Percentiles rank a stretch among this genome's conserved stretches.
phyloP scores from a whole-genome alignment of 306 rosid genomes.

The Rubus parviflorus region DNA sequence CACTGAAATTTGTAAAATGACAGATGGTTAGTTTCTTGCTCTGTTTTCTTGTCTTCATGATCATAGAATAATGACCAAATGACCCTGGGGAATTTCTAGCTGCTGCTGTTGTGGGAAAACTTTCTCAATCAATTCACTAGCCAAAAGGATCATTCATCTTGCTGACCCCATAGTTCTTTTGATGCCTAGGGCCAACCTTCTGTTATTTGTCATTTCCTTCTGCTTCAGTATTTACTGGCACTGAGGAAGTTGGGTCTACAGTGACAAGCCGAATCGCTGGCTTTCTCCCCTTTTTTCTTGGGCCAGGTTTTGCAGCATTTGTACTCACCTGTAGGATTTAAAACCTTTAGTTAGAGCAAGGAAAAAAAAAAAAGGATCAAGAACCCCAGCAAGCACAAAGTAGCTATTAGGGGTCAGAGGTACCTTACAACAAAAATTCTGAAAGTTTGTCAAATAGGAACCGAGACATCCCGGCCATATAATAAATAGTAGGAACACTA shows the following conservation, averaged over 20 bases:
- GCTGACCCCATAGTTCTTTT: too few relatives aligned
- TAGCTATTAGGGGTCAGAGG: constrained; percentile 11
- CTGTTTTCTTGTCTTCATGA: background rate
- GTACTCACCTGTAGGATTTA: constrained; percentile 41
- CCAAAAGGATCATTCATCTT: background rate
- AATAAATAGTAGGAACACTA: background rate
- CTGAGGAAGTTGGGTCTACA: constrained; percentile 35
- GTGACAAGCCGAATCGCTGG: constrained; percentile 50
- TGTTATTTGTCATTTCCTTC: constrained; percentile 6
- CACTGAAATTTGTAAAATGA: background rate
- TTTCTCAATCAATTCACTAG: background rate
- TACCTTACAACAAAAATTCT: background rate
- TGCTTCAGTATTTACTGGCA: constrained; percentile 36
- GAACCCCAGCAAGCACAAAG: constrained; percentile 2
- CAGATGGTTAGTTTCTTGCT: background rate
- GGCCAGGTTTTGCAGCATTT: constrained; percentile 41
- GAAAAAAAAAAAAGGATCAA: constrained; percentile 7
- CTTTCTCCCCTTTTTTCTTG: constrained; percentile 43
- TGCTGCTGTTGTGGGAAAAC: background rate
- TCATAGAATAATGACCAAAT: background rate
- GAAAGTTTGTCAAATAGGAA: background rate
- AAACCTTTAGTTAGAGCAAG: constrained; percentile 20
- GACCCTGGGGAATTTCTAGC: background rate
- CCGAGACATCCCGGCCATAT: constrained; percentile 8
- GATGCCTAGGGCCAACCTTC: background rate